Evolutionary conservation across 1,284 basidiomycete genomes (phyloP).

Genomic region (Austroboletus novae-zelandiae): DNA sequence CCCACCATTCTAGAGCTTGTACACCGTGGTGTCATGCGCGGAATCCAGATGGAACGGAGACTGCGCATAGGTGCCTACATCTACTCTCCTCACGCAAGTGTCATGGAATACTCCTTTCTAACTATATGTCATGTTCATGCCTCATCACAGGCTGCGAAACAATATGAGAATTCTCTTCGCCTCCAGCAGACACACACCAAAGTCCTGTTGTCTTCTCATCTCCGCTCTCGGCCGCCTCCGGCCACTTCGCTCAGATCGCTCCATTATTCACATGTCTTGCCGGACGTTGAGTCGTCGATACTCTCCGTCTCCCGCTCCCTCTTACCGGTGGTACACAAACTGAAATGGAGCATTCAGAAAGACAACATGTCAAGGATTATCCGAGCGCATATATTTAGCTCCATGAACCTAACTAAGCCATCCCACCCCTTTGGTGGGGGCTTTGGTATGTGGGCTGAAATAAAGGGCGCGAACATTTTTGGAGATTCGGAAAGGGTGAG

Average conservation of each 20-base stretch:
- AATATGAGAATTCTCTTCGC: conserved; percentile 40
- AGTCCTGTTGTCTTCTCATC: conserved; percentile 36
- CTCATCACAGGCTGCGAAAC: conserved; percentile 36
- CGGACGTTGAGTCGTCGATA: conserved; percentile 37
- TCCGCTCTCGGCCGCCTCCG: conserved; percentile 34
- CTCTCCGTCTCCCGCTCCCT: conserved; percentile 40
- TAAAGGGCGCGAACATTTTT: conserved; percentile 45
- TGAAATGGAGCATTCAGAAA: conserved; percentile 54
- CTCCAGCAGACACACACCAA: conserved; percentile 40
- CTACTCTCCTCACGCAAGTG: conserved; percentile 55
- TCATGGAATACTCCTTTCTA: not conserved
- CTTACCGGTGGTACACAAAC: conserved; percentile 40
- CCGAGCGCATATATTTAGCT: conserved; percentile 35
- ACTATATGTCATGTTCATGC: conserved; percentile 1
- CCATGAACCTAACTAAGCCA: conserved; percentile 22
- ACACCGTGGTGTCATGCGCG: conserved; percentile 64
- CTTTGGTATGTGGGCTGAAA: conserved; percentile 55
- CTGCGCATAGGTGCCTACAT: conserved; percentile 65
- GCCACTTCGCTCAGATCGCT: conserved; percentile 30
- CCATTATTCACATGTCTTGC: conserved; percentile 38
- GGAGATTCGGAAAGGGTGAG: conserved; percentile 61
- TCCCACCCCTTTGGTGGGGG: conserved; percentile 28
- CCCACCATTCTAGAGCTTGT: conserved; percentile 65
- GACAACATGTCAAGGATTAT: conserved; percentile 55
- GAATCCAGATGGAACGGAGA: conserved; percentile 58